These are phyloP conservation scores for Sporothrix variecibatus DNA, from an alignment of 2,329 filamentous ascomycete species.

Conservation along the genomic window DNA sequence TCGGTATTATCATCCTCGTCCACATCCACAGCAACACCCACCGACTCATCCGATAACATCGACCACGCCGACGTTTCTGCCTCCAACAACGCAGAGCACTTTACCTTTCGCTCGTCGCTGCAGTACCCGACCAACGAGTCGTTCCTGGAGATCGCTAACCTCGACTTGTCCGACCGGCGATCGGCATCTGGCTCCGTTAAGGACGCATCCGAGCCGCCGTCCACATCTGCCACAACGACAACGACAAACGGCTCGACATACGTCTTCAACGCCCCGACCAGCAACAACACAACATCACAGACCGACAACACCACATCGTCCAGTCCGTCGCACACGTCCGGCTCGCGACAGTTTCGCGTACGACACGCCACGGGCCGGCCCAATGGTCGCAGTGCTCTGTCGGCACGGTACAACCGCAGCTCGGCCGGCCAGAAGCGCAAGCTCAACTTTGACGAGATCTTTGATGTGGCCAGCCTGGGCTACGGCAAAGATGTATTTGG, in stretches of 20 bases:
- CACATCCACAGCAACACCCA: slow-evolving; percentile 21
- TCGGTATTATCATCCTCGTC: slow-evolving; percentile 27
- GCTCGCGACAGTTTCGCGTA: slow-evolving; percentile 25
- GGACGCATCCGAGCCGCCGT: slow-evolving; percentile 10
- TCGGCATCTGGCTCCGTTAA: slow-evolving; percentile 29
- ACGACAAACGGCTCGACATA: slow-evolving; percentile 13
- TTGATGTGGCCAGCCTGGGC: slow-evolving; percentile 66
- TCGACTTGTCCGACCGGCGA: slow-evolving; percentile 58
- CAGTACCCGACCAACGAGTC: slow-evolving; percentile 56
- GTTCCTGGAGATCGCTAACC: slow-evolving; percentile 62
- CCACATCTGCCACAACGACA: neutral
- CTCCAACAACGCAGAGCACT: slow-evolving; percentile 59
- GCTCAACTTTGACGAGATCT: slow-evolving; percentile 73
- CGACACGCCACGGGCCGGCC: slow-evolving; percentile 32
- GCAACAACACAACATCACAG: slow-evolving; percentile 17
- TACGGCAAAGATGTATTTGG: slow-evolving; percentile 59
- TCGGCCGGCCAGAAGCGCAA: slow-evolving; percentile 69
- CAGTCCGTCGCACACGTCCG: slow-evolving; percentile 9
- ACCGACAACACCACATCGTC: slow-evolving; percentile 22
- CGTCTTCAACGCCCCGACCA: slow-evolving; percentile 25
- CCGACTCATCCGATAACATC: slow-evolving; percentile 12
- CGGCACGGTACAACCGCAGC: slow-evolving; percentile 57
- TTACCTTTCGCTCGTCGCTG: slow-evolving; percentile 69
- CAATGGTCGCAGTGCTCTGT: slow-evolving; percentile 35
- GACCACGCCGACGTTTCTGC: slow-evolving; percentile 45